Evolutionary conservation across 495 filamentous ascomycete species (phyloP).

Genomic region (Trichoderma reesei): DNA sequence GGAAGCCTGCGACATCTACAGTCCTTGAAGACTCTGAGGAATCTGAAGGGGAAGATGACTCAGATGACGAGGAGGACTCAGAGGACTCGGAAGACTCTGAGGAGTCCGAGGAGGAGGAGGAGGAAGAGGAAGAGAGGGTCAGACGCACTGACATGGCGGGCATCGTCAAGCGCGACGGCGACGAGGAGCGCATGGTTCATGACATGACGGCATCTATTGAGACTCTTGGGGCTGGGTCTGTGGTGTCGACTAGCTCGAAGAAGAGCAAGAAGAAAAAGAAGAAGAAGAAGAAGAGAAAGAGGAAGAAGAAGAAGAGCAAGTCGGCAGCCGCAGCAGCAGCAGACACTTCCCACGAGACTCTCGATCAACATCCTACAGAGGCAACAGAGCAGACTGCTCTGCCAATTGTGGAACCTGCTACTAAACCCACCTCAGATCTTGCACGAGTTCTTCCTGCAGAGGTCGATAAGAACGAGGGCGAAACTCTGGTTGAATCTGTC

Average conservation of each 20-base stretch:
- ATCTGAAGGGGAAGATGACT: conserved; percentile 23
- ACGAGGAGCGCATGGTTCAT: not conserved
- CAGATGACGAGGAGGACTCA: conserved; percentile 6
- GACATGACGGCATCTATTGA: conserved; percentile 5
- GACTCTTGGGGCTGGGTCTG: conserved; percentile 6
- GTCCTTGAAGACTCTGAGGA: not conserved
- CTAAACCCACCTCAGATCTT: not conserved
- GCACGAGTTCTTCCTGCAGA: not conserved
- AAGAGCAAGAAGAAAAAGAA: conserved; percentile 23
- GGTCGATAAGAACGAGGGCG: not conserved
- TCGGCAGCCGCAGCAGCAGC: conserved; percentile 10
- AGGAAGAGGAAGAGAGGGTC: not conserved
- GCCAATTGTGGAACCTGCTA: not conserved
- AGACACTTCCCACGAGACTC: not conserved
- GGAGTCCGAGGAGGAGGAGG: not conserved
- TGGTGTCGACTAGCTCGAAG: conserved; percentile 1
- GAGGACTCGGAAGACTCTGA: not conserved
- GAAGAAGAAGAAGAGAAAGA: conserved; percentile 22
- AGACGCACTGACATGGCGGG: not conserved
- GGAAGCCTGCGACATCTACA: not conserved
- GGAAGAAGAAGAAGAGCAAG: conserved; percentile 23
- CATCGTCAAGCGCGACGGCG: not conserved
- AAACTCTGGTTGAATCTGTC: not conserved
- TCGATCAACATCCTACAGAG: not conserved
- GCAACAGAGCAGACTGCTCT: not conserved